phyloP scores from a whole-genome alignment of 768 basidiomycete species.

The Suillus decipiens region DNA sequence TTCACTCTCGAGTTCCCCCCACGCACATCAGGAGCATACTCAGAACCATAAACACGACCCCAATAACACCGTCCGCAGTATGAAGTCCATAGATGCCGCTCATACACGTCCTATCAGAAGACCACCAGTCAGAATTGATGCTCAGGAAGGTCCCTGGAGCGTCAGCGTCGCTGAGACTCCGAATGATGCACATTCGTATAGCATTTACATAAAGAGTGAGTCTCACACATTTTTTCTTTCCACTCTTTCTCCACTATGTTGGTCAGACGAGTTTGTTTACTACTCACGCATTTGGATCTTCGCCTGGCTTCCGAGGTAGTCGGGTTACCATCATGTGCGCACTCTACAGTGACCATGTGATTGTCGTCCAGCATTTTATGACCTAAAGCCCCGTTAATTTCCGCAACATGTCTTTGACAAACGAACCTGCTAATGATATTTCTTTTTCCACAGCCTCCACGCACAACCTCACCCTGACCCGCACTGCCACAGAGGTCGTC shows the following conservation, averaged over 20 bases:
- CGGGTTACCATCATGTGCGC: slow-evolving; percentile 24
- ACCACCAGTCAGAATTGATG: slow-evolving; percentile 63
- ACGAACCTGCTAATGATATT: slow-evolving; percentile 30
- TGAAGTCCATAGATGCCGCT: slow-evolving; percentile 46
- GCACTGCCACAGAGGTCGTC: slow-evolving; percentile 72
- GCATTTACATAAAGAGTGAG: slow-evolving; percentile 91
- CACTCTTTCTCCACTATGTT: slow-evolving; percentile 25
- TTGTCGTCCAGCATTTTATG: slow-evolving; percentile 14
- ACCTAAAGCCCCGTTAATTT: slow-evolving; percentile 14
- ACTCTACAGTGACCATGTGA: slow-evolving; percentile 20
- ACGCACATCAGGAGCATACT: slow-evolving; percentile 27
- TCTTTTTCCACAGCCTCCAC: slow-evolving; percentile 65
- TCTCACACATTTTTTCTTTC: slow-evolving; percentile 20
- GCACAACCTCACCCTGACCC: slow-evolving; percentile 85
- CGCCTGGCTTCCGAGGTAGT: slow-evolving; percentile 25
- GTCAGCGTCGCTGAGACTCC: slow-evolving; percentile 87
- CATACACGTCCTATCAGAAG: slow-evolving; percentile 44
- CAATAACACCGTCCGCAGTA: slow-evolving; percentile 35
- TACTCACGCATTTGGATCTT: slow-evolving; percentile 23
- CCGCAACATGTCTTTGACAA: slow-evolving; percentile 20
- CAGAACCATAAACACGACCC: slow-evolving; percentile 15
- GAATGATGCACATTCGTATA: slow-evolving; percentile 67
- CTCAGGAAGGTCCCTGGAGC: slow-evolving; percentile 82
- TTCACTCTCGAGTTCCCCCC: slow-evolving; percentile 33
- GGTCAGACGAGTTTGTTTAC: slow-evolving; percentile 18